These are phyloP conservation scores for Phytophthora podocarpi DNA, from an alignment of 352 stramenopile genomes.

Conservation along the genomic window DNA sequence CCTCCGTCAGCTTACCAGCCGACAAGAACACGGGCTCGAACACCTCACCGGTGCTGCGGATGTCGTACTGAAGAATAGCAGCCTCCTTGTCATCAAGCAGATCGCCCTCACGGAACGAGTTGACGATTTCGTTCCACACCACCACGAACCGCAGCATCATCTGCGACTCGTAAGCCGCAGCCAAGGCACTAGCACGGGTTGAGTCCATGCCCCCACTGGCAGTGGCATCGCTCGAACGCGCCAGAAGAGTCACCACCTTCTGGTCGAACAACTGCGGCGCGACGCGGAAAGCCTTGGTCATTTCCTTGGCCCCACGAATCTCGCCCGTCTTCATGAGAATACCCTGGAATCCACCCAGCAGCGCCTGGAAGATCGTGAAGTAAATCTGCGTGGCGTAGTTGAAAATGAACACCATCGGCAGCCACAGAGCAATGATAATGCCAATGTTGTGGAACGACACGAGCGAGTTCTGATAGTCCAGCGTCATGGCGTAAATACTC, in stretches of 20 bases:
- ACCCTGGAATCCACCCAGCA: constrained; percentile 66
- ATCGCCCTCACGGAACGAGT: constrained; percentile 79
- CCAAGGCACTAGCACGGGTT: constrained; percentile 49
- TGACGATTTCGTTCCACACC: constrained; percentile 86
- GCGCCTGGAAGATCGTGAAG: constrained; percentile 77
- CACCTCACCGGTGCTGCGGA: constrained; percentile 84
- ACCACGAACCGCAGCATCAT: constrained; percentile 86
- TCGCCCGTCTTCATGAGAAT: constrained; percentile 81
- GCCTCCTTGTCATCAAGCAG: constrained; percentile 81
- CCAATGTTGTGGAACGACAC: constrained; percentile 81
- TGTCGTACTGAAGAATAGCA: constrained; percentile 83
- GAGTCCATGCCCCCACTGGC: constrained; percentile 49
- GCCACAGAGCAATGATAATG: constrained; percentile 67
- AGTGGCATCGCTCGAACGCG: constrained; percentile 58
- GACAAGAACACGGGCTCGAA: constrained; percentile 89
- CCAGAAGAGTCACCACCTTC: constrained; percentile 71
- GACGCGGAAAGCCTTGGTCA: constrained; percentile 79
- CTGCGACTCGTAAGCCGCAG: constrained; percentile 72
- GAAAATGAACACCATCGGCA: constrained; percentile 74
- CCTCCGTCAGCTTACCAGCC: constrained; percentile 82
- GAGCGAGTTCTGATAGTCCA: constrained; percentile 71
- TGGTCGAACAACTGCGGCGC: constrained; percentile 80
- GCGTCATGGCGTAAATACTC: constrained; percentile 73
- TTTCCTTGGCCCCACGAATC: constrained; percentile 68
- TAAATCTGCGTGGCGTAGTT: constrained; percentile 86